Conservation (phyloP, 345 rosid species). For the Linum tenue region DNA sequence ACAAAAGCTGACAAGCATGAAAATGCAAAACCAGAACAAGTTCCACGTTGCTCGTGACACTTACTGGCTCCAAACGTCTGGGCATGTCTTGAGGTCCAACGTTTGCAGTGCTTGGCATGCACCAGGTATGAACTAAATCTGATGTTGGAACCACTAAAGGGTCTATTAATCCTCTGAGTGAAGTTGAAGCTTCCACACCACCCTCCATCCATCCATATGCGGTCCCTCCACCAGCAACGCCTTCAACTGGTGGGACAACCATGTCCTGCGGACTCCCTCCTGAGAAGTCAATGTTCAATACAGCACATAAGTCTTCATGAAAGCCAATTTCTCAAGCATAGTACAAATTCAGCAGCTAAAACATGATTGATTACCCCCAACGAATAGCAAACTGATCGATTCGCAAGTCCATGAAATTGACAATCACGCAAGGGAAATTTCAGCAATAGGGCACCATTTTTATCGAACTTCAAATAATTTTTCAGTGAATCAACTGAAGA, state of each 20-base stretch:
- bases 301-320: neutral
- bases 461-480: too few relatives aligned
- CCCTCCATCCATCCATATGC: conserved; percentile 89
- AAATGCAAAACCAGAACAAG: conserved; percentile 7
- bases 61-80: conserved; percentile 67
- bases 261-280: conserved; percentile 36
- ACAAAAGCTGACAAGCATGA: neutral
- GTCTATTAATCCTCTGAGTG: conserved; percentile 42
- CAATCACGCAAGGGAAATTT: too few relatives aligned
- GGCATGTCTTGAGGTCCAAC: conserved; percentile 84
- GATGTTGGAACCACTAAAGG: conserved; percentile 58
- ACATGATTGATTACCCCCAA: too few relatives aligned
- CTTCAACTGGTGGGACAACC: conserved; percentile 72
- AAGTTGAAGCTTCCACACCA: conserved; percentile 23
- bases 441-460: too few relatives aligned
- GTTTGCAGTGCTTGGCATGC: conserved; percentile 76
- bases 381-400: too few relatives aligned
- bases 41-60: conserved; percentile 9
- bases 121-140: conserved; percentile 76
- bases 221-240: conserved; percentile 98
- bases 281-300: conserved; percentile 3
- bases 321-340: neutral
- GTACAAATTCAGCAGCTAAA: neutral
- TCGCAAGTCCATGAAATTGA: too few relatives aligned
- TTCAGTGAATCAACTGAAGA: too few relatives aligned